Base-by-base conservation (phyloP, 2,329 filamentous ascomycete species). In the Diaporthe longicolla region DNA sequence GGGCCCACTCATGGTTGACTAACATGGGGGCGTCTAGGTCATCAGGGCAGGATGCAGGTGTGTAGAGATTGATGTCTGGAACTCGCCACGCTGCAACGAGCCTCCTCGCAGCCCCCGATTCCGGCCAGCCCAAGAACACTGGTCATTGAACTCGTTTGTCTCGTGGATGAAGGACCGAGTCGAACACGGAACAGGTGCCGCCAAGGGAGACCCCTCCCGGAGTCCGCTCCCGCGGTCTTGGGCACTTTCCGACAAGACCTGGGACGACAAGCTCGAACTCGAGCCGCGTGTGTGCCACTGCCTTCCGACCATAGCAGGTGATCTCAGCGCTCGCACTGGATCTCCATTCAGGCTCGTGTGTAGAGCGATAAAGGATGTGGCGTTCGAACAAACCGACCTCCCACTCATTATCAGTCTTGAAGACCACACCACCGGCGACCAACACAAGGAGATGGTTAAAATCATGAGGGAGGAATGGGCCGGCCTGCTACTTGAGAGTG, bases 61-160 rank as follows among this genome's bases (percentile, higher is more conserved):
- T 80, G 95, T 98, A 59, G 95, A 98, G 82, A 97, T 98, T 73
- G 96, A 98, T 80, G 95, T 98, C 6, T 98, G 95, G 94, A 94
- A 98, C 82, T 94, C 94, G 9, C 85, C 89, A 52, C 68, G 69
- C 15, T 65, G 26, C 43, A 70, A 73, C n/a, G 78, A 11, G 71
- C 79, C 76, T 77, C 79, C 76, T 82, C 85, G 24, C 81, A 81
- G 52, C 79, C 82, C 4, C 80, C 81, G 9, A 81, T 80, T 3
- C 79, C 80, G 7, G 82, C 81, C 7, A 11, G 40, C 40, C n/a
- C 79, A 24, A 52, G 48, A 85, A 37, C 74, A 75, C n/a, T 75
- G 74, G 74, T 65, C 74, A 15, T 40, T 74, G 54, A 24, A 32
- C 7, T 57, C 59, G 19, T 29, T 71, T 52, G 19, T 75, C 5